Evolutionary conservation across 495 filamentous ascomycete species (phyloP), one percentile per base, ranked within the genome.

Genomic region (Penicillium cataractarum): DNA sequence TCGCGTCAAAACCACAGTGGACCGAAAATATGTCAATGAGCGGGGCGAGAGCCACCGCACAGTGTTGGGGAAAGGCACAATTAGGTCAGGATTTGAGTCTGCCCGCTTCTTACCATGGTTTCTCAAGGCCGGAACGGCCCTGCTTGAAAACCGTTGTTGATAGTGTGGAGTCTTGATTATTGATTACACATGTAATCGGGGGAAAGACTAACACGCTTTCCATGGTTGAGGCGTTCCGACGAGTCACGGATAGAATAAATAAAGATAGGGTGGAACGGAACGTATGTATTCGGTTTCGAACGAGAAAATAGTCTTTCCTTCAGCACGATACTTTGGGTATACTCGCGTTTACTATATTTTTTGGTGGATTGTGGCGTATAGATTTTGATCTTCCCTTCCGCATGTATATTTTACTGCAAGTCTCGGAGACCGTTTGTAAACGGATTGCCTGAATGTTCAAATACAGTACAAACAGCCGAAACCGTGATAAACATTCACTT

Each of bases 141-240:
- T 70, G 63, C 57, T 55, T 22, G n/a, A 66, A 35, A 70, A 68
- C 70, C 70, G 65, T 61, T 70, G 60, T 65, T 65, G 50, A 52
- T 21, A 57, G 21, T 42, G 70, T 70, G 67, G 70, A 71, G 67
- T 54, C 53, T 46, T 44, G 31, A 46, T 60, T 62, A 58, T 46
- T 44, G 31, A 46, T 60, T 62, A 58, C 40, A 44, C 19, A 44
- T 57, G 62, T 62, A 67, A 31, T 60, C 40, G 40, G 40, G 37
- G 53, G 31, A 61, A n/a, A 57, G 26, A 13, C 12, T 24, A 27
- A 42, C n/a, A 31, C 22, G 26, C 42, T 68, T 66, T 61, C 65
- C 56, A 66, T 64, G 69, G 64, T 65, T 63, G 46, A 12, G 22
- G 24, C 31, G 44, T 33, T 15, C 53, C 32, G 8, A 53, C 27